Base-by-base conservation (phyloP, 2,329 filamentous ascomycete genomes). In the Leptosphaerulina australis region DNA sequence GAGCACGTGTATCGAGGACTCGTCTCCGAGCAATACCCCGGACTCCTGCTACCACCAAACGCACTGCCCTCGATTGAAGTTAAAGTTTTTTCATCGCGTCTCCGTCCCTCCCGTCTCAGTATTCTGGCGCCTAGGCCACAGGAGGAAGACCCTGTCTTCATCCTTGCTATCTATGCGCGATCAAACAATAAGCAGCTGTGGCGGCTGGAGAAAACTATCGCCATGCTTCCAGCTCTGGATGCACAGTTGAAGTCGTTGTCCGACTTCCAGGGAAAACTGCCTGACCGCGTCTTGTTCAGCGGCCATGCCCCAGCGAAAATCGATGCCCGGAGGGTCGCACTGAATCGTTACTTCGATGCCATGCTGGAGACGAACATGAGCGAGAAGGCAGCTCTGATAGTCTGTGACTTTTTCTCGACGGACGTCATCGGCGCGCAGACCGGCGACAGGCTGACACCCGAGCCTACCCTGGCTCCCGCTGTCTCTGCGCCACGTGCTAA, bases 81-180 rank as follows among this genome's bases (percentile, higher is more conserved):
- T 37, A 90, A 84, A 69, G 93, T 97, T 3, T 90, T 91, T 3
- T 97, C 94, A 4, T 97, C 94, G 17, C 86, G 94, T n/a, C 86
- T 99, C 79, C 91, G 90, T 67, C 94, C 93, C 11, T 96, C 93
- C 0, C 82, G 93, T 56, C 86, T 91, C 28, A 97, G 92, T 69
- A 83, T 94, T 60, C 78, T 96, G 64, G 89, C 86, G 2, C 78
- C 91, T 9, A 93, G 85, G 40, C 87, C 90, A 54, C 79, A 88
- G 15, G 92, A 97, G 50, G 93, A 96, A 67, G 92, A 97, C 62
- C 91, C 92, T 0, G 93, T 97, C 0, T 97, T 97, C 66, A 96
- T 91, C 0, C 78, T 99, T 44, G 92, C 91, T 14, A 78, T 99
- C 26, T 88, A 91, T 63, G 88, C 88, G 8, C 86, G 92, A 45